Evolutionary conservation across 2,329 filamentous ascomycete genomes (phyloP).

Genomic region (Arthrobotrys megalospora): DNA sequence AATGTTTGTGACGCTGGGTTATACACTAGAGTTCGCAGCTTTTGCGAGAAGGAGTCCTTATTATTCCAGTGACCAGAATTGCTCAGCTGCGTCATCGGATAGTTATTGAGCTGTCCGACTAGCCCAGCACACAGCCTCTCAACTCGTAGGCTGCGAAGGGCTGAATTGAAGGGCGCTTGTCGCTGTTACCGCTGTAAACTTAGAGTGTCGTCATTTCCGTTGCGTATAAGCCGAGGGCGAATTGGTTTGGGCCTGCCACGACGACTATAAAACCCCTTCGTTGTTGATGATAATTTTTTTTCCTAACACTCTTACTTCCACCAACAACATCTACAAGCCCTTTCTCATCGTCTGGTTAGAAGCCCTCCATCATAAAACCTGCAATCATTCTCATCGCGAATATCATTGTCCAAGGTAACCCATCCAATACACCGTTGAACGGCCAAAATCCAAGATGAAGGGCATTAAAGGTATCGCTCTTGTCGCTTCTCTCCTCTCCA

Average conservation of each 20-base stretch:
- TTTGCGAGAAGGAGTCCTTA: too few relatives aligned
- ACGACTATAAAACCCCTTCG: background rate
- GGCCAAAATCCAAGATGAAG: constrained; percentile 51
- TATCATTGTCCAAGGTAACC: constrained; percentile 9
- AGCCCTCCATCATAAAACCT: background rate
- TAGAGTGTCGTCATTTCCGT: background rate
- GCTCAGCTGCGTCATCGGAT: too few relatives aligned
- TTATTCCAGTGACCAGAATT: too few relatives aligned
- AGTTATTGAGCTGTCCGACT: too few relatives aligned
- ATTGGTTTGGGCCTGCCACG: background rate
- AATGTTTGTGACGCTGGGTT: too few relatives aligned
- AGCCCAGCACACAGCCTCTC: too few relatives aligned
- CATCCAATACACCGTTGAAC: background rate
- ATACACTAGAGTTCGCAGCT: too few relatives aligned
- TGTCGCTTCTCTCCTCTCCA: constrained; percentile 29
- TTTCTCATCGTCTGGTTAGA: constrained; percentile 1
- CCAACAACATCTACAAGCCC: background rate
- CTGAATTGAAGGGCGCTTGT: background rate
- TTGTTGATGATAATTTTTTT: background rate
- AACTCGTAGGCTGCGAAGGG: too few relatives aligned
- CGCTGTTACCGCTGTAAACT: background rate
- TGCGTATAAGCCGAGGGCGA: background rate
- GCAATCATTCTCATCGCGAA: background rate
- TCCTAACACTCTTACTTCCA: background rate
- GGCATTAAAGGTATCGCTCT: constrained; percentile 32